Conservation (phyloP, 2,329 filamentous ascomycete genomes). For the Pestalotiopsis sp. region DNA sequence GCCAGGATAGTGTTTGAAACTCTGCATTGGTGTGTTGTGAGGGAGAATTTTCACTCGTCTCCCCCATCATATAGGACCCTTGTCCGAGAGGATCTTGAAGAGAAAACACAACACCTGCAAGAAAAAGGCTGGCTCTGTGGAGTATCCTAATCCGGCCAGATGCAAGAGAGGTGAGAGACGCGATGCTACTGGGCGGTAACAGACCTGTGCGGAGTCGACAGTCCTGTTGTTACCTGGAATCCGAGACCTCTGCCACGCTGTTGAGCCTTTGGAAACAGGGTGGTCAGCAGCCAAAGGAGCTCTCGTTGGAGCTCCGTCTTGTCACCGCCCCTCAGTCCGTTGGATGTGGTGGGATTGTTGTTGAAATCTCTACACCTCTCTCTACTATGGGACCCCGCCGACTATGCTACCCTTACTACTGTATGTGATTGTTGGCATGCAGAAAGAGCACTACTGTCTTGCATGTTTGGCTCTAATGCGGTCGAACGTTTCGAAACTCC, state of each 20-base stretch:
- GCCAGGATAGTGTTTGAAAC: no score
- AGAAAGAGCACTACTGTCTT: not conserved
- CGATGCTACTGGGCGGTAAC: no score
- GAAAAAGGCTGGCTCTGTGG: not conserved
- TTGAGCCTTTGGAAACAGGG: not conserved
- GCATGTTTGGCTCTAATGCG: not conserved
- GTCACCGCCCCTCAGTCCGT: not conserved
- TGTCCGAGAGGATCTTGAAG: not conserved
- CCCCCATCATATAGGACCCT: not conserved
- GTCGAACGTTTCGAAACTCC: not conserved
- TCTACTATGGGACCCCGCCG: no score
- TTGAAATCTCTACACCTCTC: not conserved
- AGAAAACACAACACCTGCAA: not conserved
- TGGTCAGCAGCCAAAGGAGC: not conserved
- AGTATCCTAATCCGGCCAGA: conserved; percentile 5
- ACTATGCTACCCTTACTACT: no score
- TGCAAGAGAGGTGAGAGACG: not conserved
- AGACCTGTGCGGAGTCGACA: not conserved
- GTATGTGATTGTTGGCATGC: not conserved
- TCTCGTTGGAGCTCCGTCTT: no score
- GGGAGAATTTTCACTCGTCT: not conserved
- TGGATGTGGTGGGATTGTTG: not conserved
- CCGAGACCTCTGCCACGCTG: not conserved
- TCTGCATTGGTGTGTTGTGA: not conserved
- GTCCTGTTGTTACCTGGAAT: not conserved